Conservation (phyloP, 1,284 basidiomycete species). For the Pisolithus thermaeus region DNA sequence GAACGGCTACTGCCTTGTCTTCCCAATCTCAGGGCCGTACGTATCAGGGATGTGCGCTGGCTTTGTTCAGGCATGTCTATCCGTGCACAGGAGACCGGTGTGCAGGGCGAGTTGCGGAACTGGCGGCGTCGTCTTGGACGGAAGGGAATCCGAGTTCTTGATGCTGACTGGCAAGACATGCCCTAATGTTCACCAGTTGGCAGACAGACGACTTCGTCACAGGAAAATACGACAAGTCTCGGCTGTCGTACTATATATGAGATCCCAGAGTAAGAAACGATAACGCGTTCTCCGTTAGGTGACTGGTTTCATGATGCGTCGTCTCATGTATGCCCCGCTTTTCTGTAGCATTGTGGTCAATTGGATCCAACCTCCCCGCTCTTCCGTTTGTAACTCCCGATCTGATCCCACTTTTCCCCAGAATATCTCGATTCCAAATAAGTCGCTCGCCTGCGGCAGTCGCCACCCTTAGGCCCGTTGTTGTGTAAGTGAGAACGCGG, state of each 20-base stretch:
- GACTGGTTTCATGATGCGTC: no score
- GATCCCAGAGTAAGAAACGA: no score
- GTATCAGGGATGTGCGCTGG: constrained; percentile 68
- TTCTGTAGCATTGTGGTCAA: background rate
- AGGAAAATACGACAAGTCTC: background rate
- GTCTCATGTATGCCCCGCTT: background rate
- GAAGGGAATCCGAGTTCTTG: constrained; percentile 54
- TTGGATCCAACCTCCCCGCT: background rate
- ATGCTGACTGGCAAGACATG: constrained; percentile 59
- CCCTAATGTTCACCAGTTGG: constrained; percentile 15
- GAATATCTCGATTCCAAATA: no score
- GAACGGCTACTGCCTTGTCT: constrained; percentile 51
- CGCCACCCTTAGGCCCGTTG: no score
- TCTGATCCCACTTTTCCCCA: no score
- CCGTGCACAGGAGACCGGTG: constrained; percentile 61
- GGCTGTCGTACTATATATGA: no score
- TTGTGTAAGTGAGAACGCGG: no score
- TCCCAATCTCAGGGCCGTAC: constrained; percentile 49
- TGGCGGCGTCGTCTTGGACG: constrained; percentile 59
- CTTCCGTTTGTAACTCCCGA: background rate
- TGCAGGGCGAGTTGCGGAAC: constrained; percentile 71
- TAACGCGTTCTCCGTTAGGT: no score
- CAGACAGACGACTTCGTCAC: background rate
- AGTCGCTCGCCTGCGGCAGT: no score
- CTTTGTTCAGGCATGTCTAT: constrained; percentile 57